Evolutionary conservation across 2,329 filamentous ascomycete species (phyloP), one percentile per base, ranked within the genome.

Genomic region (Diaporthe citrichinensis): DNA sequence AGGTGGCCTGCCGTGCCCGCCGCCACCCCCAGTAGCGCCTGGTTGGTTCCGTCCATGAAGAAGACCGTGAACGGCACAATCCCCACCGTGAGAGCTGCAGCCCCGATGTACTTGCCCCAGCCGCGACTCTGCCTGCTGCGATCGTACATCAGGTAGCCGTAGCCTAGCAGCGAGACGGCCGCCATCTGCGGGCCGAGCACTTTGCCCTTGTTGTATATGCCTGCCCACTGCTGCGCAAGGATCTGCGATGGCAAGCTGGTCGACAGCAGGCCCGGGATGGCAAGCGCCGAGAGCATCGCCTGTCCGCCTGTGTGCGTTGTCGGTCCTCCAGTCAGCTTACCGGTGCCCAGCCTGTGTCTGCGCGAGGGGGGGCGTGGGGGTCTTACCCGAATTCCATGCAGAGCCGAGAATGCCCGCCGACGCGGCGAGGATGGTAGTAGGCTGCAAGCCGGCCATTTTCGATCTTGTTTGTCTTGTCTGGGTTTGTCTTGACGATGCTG

Each of bases 11-110:
- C 76, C 51, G 77, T 78, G 25, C 68, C 74, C 20, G 79, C 73
- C 28, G 79, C 79, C 15, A 73, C 78, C 12, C 57, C 67, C 57
- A 80, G 72, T 51, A 87, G 79, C 6, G 79, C 74, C 20, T 79
- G 75, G 71, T 86, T 87, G 6, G 84, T 86, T 9, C 78, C 73
- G 17, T 72, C 78, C 84, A 87, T 86, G 59, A 83, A 77, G 31
- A 80, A n/a, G 15, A 83, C 2, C 0, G 86, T 87, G 61, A 83
- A 87, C 1, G 85, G 85, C 41, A 87, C 80, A 49, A 87, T 86
- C 46, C 76, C 78, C 8, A 85, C 39, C n/a, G 83, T 81, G 55
- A 84, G 79, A 14, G 72, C 79, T 15, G 79, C 85, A 0, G 83
- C 84, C 0, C 78, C 80, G 12, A 78, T 79, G 68, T 83, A 83